phyloP scores from a whole-genome alignment of 805 yeast genomes.

The Blastobotrys attinorum region DNA sequence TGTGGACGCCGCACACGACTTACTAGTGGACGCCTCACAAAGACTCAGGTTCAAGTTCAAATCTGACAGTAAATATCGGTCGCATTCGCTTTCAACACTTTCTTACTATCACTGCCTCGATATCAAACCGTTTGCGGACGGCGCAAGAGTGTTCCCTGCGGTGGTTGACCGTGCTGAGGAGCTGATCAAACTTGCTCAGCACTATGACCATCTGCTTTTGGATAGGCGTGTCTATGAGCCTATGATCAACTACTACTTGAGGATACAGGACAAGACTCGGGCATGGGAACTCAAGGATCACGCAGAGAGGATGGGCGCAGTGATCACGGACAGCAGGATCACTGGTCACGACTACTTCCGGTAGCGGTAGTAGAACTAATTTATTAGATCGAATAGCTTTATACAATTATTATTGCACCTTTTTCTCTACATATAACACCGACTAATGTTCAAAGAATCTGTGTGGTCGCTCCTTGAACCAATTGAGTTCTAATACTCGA shows the following conservation, averaged over 20 bases:
- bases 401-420: too few species aligned
- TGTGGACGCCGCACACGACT: constrained; percentile 16
- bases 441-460: too few species aligned
- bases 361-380: too few species aligned
- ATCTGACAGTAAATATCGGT: not conserved
- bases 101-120: not conserved
- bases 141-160: not conserved
- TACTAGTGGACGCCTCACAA: constrained; percentile 12
- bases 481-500: too few species aligned
- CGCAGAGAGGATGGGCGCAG: not conserved
- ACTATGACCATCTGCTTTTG: too few species aligned
- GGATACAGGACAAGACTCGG: not conserved
- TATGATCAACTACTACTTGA: constrained; percentile 8
- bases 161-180: constrained; percentile 15
- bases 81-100: not conserved
- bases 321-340: not conserved
- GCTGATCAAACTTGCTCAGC: constrained; percentile 14
- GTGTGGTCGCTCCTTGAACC: too few species aligned
- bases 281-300: constrained; percentile 8
- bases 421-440: too few species aligned
- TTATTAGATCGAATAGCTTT: too few species aligned
- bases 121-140: not conserved
- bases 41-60: not conserved
- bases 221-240: constrained; percentile 9
- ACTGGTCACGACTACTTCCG: not conserved